Percentiles rank a stretch among this genome's conserved stretches.
These are phyloP conservation scores for Ogataea henricii DNA, from an alignment of 805 yeast genomes.

Conservation along the genomic window DNA sequence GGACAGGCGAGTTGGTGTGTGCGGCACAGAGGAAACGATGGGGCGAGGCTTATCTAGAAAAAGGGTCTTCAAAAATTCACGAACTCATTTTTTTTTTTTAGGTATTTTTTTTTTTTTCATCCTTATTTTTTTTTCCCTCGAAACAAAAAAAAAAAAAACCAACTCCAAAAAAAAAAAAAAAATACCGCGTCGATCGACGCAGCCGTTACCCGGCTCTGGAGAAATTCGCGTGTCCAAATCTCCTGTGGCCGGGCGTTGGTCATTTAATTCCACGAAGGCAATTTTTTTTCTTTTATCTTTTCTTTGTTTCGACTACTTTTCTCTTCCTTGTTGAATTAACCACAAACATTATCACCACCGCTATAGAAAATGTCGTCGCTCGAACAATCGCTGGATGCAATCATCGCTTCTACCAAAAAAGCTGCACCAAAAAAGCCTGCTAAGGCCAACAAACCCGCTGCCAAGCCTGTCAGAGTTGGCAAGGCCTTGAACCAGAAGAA, in stretches of 20 bases:
- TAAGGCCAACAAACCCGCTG: constrained; percentile 37
- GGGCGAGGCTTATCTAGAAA: too few relatives aligned
- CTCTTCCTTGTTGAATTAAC: neutral
- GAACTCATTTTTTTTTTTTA: neutral
- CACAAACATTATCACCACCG: constrained; percentile 10
- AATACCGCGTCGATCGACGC: constrained; percentile 10
- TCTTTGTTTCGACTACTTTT: neutral
- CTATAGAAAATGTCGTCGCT: constrained; percentile 69
- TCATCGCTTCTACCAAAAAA: constrained; percentile 60
- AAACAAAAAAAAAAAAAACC: too few relatives aligned
- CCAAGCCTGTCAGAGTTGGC: constrained; percentile 34
- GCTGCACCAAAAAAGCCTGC: constrained; percentile 35
- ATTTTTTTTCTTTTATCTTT: neutral
- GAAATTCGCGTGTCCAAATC: neutral
- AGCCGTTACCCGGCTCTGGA: constrained; percentile 10
- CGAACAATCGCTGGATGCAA: constrained; percentile 94
- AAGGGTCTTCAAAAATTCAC: too few relatives aligned
- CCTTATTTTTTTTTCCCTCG: neutral
- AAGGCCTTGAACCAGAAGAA: constrained; percentile 26
- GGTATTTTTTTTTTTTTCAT: too few relatives aligned
- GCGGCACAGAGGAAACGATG: neutral
- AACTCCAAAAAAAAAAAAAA: too few relatives aligned
- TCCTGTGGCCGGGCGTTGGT: constrained; percentile 4
- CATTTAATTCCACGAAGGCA: neutral
- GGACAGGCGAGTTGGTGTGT: too few relatives aligned